A percentile compares a stretch with the other conserved stretches of the same genome.
phyloP scores from a whole-genome alignment of 352 stramenopile species.

The Globisporangium mamillatum region DNA sequence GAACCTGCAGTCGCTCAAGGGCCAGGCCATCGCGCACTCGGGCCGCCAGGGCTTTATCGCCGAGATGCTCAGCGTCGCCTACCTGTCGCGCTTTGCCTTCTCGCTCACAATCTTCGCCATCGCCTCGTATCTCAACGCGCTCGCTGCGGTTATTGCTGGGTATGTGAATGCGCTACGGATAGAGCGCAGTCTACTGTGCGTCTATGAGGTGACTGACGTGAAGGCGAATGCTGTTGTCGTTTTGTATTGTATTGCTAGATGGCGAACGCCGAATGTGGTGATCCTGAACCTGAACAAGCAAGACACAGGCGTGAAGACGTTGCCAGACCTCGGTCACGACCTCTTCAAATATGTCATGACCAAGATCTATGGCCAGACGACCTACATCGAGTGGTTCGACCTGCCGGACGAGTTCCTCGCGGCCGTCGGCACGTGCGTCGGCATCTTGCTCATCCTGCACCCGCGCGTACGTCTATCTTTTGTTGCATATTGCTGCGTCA shows the following conservation, averaged over 20 bases:
- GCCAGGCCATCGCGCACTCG: slow-evolving; percentile 36
- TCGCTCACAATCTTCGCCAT: slow-evolving; percentile 70
- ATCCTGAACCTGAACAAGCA: slow-evolving; percentile 67
- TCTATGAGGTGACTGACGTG: not conserved
- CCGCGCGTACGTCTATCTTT: slow-evolving; percentile 52
- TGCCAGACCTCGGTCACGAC: slow-evolving; percentile 85
- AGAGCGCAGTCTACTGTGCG: not conserved
- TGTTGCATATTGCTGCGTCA: not conserved
- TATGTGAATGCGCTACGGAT: not conserved
- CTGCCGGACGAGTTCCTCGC: slow-evolving; percentile 83
- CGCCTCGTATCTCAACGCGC: slow-evolving; percentile 81
- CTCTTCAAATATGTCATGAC: slow-evolving; percentile 87
- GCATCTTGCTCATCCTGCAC: slow-evolving; percentile 68
- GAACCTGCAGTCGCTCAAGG: slow-evolving; percentile 67
- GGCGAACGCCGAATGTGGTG: slow-evolving; percentile 82
- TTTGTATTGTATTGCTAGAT: slow-evolving; percentile 16
- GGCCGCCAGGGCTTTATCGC: slow-evolving; percentile 78
- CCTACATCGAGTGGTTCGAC: slow-evolving; percentile 86
- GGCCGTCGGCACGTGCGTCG: slow-evolving; percentile 64
- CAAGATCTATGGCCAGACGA: slow-evolving; percentile 75
- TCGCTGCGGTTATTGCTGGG: slow-evolving; percentile 77
- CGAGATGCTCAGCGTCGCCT: slow-evolving; percentile 87
- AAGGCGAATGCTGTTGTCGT: not conserved
- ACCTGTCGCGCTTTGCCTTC: slow-evolving; percentile 80
- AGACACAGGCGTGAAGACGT: slow-evolving; percentile 65